Base-by-base conservation (phyloP, 805 yeast genomes). In the Metschnikowia kofuensis region DNA sequence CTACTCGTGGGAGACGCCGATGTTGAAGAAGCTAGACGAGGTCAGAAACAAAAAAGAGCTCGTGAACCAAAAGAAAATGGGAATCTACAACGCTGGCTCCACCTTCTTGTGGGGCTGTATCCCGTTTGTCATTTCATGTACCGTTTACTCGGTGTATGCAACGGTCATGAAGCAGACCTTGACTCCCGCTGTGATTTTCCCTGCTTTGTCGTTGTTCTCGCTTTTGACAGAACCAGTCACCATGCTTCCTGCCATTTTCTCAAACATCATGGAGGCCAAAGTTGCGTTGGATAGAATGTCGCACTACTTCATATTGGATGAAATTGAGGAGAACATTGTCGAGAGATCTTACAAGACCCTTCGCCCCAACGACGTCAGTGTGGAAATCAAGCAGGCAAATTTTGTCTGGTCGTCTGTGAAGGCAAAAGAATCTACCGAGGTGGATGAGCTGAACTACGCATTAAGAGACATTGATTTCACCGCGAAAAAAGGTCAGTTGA, bases 201-300 rank as follows among this genome's bases (percentile, higher is more conserved):
- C 97, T 29, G 96, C 97, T 3, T 75, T 89, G 48, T 78, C 97
- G 7, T 75, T 91, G 45, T 94, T 92, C 76, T 92, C 92, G 66
- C 73, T 94, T 63, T 77, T 94, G 51, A 78, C 87, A 0, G 94
- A 94, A 81, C 99, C 99, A 40, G 76, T 94, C 54, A 91, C 95
- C 10, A 89, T 89, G 36, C 77, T 94, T 53, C 99, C 99, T 38
- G 87, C 83, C 81, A 91, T 92, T 13, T 82, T 94, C 53, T 85
- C 96, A n/a, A 76, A 87, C 41, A 69, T 89, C 44, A 85, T 95
- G 52, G 99, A 94, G 67, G 89, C 97, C 2, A 86, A 89, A 67
- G 92, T 88, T 42, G 89, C 96, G 21, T 50, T 70, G 40, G 57
- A 45, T 29, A 69, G 76, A 66, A 60, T 72, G 51, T 52, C 59